These are phyloP conservation scores for Crepidotus variabilis DNA, from an alignment of 768 basidiomycete genomes.

Conservation along the genomic window DNA sequence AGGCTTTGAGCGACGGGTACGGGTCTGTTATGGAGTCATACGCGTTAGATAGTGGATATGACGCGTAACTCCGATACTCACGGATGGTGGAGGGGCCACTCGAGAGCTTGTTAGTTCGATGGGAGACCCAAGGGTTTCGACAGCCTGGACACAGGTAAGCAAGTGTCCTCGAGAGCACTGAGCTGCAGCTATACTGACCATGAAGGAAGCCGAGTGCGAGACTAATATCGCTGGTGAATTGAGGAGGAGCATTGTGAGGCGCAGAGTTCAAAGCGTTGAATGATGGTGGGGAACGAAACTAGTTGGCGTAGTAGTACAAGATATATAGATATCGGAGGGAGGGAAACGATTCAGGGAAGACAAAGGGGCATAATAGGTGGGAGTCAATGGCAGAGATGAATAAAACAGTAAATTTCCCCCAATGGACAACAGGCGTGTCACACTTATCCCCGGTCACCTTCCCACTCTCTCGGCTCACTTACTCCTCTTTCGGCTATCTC, in stretches of 20 bases:
- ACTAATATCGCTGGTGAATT: neutral
- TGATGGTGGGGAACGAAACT: neutral
- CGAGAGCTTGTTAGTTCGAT: conserved; percentile 21
- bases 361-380: conserved; percentile 6
- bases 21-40: conserved; percentile 24
- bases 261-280: neutral
- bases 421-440: neutral
- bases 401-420: conserved; percentile 1
- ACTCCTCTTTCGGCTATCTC: too few relatives aligned
- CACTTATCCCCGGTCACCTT: neutral
- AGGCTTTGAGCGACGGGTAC: conserved; percentile 34
- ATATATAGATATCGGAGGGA: neutral
- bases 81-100: conserved; percentile 11
- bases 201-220: conserved; percentile 5
- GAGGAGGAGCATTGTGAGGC: neutral
- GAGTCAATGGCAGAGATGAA: neutral
- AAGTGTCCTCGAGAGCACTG: neutral
- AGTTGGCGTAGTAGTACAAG: conserved; percentile 1
- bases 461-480: neutral
- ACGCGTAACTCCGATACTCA: conserved; percentile 14
- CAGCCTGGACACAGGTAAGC: conserved; percentile 11
- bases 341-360: conserved; percentile 3
- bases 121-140: conserved; percentile 24
- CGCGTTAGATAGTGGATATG: conserved; percentile 4
- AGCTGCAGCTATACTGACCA: conserved; percentile 4